Evolutionary conservation across 768 basidiomycete genomes (phyloP).

Genomic region (Kwoniella heveanensis): DNA sequence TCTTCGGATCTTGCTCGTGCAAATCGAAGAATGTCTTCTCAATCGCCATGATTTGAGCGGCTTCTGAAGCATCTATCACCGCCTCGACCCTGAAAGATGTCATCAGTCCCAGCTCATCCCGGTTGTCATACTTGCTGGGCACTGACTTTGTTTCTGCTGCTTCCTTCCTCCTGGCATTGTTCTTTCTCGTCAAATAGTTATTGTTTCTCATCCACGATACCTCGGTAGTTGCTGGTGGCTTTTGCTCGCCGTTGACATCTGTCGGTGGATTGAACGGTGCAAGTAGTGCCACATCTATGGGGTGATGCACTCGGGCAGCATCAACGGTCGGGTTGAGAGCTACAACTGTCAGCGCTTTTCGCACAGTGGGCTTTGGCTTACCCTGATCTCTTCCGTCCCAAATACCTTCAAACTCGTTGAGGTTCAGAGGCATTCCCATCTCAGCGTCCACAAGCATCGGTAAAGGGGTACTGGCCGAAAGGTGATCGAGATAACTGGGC

Average conservation of each 20-base stretch:
- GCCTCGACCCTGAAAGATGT: conserved; percentile 21
- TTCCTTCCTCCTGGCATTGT: conserved; percentile 28
- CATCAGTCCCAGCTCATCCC: background rate
- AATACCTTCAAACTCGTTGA: conserved; percentile 76
- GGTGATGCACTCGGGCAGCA: conserved; percentile 59
- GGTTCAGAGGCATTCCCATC: conserved; percentile 91
- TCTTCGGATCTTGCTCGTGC: conserved; percentile 18
- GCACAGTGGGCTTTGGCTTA: conserved; percentile 6
- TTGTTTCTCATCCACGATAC: conserved; percentile 93
- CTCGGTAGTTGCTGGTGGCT: conserved; percentile 59
- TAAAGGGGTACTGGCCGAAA: conserved; percentile 77
- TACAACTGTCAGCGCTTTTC: conserved; percentile 27
- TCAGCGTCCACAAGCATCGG: conserved; percentile 98
- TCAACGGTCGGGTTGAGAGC: conserved; percentile 69
- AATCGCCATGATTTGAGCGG: conserved; percentile 51
- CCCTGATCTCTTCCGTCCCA: conserved; percentile 77
- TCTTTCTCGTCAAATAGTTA: conserved; percentile 66
- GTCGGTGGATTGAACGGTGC: conserved; percentile 59
- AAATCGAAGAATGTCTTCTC: conserved; percentile 48
- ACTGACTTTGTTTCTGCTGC: conserved; percentile 34
- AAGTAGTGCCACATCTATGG: conserved; percentile 62
- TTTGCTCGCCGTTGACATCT: conserved; percentile 54
- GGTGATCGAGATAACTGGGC: conserved; percentile 77
- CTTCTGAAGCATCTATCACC: conserved; percentile 50
- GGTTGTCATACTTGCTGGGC: background rate